phyloP scores from a whole-genome alignment of 768 basidiomycete species.

The Termitomyces sp. region DNA sequence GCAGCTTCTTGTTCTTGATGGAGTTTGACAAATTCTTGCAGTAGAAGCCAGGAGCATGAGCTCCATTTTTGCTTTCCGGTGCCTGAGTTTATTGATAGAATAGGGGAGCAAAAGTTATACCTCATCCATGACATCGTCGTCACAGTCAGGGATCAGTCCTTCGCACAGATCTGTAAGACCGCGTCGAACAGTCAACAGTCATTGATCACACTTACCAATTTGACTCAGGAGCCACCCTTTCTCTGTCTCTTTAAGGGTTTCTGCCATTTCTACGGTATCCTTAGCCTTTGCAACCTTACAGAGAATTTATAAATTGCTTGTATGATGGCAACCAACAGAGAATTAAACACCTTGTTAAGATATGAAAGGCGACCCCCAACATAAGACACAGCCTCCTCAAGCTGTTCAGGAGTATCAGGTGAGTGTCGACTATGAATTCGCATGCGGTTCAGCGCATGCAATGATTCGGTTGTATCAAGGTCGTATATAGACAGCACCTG shows the following conservation, averaged over 20 bases:
- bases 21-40: slow-evolving; percentile 66
- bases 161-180: not conserved
- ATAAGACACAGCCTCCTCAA: slow-evolving; percentile 46
- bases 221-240: slow-evolving; percentile 77
- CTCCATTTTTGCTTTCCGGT: slow-evolving; percentile 67
- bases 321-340: not conserved
- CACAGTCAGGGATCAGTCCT: slow-evolving; percentile 73
- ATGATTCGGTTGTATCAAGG: slow-evolving; percentile 53
- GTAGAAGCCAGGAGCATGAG: slow-evolving; percentile 75
- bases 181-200: not conserved
- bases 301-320: not conserved
- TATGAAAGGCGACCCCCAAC: slow-evolving; percentile 82
- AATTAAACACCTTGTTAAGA: slow-evolving; percentile 46
- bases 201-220: slow-evolving; percentile 42
- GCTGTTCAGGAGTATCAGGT: slow-evolving; percentile 24
- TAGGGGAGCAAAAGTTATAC: slow-evolving; percentile 30
- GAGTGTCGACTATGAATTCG: slow-evolving; percentile 35
- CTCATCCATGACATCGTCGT: slow-evolving; percentile 90
- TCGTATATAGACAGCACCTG: slow-evolving; percentile 72
- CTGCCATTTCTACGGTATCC: slow-evolving; percentile 60
- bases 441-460: slow-evolving; percentile 50
- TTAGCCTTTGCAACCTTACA: slow-evolving; percentile 47
- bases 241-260: slow-evolving; percentile 62
- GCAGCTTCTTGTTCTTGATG: slow-evolving; percentile 45
- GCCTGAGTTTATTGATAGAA: not conserved